Percentiles rank a stretch among this genome's conserved stretches.
phyloP scores from a whole-genome alignment of 352 stramenopile species.

The Thalassiosira gravida region DNA sequence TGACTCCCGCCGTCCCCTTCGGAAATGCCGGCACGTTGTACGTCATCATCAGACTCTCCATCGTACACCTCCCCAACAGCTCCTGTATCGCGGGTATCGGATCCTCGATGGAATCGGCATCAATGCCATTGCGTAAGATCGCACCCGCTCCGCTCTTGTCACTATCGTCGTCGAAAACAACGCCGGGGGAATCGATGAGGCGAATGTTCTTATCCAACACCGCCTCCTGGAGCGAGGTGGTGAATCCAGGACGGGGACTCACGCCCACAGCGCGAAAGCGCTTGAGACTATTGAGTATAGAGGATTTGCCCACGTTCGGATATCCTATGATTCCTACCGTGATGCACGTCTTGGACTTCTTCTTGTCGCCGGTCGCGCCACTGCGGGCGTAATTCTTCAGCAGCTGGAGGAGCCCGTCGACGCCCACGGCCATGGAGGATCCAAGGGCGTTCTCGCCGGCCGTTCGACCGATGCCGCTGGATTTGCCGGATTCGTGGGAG shows the following conservation, averaged over 20 bases:
- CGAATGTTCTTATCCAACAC: constrained; percentile 97
- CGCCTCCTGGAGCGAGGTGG: constrained; percentile 96
- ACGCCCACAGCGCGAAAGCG: constrained; percentile 90
- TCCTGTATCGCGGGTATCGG: constrained; percentile 91
- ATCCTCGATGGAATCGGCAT: constrained; percentile 94
- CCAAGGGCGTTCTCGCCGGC: constrained; percentile 68
- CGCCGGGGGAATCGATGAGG: constrained; percentile 96
- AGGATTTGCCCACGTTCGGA: constrained; percentile 94
- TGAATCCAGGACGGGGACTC: constrained; percentile 94
- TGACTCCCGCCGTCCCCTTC: constrained; percentile 88
- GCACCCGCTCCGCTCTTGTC: constrained; percentile 60
- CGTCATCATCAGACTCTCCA: constrained; percentile 91
- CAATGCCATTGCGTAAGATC: constrained; percentile 94
- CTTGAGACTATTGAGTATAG: constrained; percentile 88
- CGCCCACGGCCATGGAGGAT: constrained; percentile 88
- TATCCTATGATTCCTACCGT: constrained; percentile 97
- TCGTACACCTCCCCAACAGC: constrained; percentile 91
- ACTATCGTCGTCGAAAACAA: constrained; percentile 94
- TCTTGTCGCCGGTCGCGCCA: constrained; percentile 70
- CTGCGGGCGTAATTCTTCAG: constrained; percentile 98
- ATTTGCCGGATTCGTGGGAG: constrained; percentile 83
- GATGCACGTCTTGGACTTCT: constrained; percentile 88
- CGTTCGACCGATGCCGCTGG: constrained; percentile 44
- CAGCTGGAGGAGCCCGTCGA: constrained; percentile 94
- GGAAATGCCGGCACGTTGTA: constrained; percentile 93